Conservation (phyloP, 805 yeast genomes). For the Barnettozyma pratensis region DNA sequence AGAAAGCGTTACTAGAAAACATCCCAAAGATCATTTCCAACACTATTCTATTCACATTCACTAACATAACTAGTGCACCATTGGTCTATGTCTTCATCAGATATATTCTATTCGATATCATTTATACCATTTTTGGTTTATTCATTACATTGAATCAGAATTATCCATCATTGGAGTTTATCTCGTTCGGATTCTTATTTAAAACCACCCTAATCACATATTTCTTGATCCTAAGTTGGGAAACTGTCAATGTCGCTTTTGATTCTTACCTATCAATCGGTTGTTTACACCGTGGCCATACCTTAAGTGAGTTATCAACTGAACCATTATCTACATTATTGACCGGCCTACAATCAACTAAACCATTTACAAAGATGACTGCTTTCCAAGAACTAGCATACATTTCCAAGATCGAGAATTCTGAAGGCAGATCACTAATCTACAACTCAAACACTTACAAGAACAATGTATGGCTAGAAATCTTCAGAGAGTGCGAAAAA, state of each 20-base stretch:
- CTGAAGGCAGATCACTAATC: constrained; percentile 45
- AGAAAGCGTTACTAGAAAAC: constrained; percentile 25
- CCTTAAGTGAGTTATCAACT: constrained; percentile 52
- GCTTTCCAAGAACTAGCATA: constrained; percentile 76
- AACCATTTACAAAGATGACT: constrained; percentile 48
- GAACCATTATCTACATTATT: constrained; percentile 61
- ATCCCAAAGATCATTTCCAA: constrained; percentile 32
- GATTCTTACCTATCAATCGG: constrained; percentile 68
- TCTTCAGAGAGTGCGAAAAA: constrained; percentile 54
- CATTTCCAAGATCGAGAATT: constrained; percentile 45
- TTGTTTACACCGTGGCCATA: constrained; percentile 60
- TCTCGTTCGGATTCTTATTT: constrained; percentile 28
- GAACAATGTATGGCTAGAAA: constrained; percentile 49
- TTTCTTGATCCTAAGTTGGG: constrained; percentile 43
- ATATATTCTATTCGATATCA: constrained; percentile 35
- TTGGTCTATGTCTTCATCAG: constrained; percentile 37
- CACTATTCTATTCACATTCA: constrained; percentile 29
- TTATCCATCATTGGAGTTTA: constrained; percentile 33
- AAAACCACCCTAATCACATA: constrained; percentile 31
- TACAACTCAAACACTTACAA: constrained; percentile 45
- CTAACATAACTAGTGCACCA: constrained; percentile 20
- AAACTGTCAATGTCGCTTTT: constrained; percentile 50
- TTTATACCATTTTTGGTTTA: constrained; percentile 28
- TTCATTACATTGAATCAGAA: constrained; percentile 33
- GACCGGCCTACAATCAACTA: constrained; percentile 53